These are phyloP conservation scores for Aspergillus carlsbadensis DNA, from an alignment of 495 filamentous ascomycete species.

Conservation along the genomic window DNA sequence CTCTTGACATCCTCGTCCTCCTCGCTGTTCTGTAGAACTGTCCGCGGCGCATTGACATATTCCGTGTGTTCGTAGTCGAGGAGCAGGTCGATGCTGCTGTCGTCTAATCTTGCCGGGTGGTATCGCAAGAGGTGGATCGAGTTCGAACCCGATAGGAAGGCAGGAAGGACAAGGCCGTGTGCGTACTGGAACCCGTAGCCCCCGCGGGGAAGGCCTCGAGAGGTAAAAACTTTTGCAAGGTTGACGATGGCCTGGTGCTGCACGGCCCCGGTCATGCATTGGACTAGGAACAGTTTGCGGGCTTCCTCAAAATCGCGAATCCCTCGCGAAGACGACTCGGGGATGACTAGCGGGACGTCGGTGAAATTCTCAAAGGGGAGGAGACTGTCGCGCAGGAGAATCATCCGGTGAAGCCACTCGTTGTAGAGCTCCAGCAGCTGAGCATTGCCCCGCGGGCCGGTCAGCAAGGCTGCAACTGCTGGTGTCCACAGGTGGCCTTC, in stretches of 20 bases:
- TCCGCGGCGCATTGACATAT: slow-evolving; percentile 1
- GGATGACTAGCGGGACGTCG: slow-evolving; percentile 5
- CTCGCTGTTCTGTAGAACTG: neutral
- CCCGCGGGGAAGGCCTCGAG: neutral
- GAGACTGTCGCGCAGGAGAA: slow-evolving; percentile 6
- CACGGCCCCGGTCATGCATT: slow-evolving; percentile 4
- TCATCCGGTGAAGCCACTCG: slow-evolving; percentile 7
- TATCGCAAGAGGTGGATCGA: slow-evolving; percentile 7
- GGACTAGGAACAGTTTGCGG: slow-evolving; percentile 5
- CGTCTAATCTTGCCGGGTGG: slow-evolving; percentile 4
- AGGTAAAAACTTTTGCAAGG: slow-evolving; percentile 7
- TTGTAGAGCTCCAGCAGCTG: slow-evolving; percentile 4
- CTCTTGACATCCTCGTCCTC: neutral
- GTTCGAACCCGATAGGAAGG: slow-evolving; percentile 3
- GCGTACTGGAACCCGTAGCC: slow-evolving; percentile 9
- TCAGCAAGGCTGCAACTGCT: neutral
- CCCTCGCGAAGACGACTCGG: neutral
- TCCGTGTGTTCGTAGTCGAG: slow-evolving; percentile 9
- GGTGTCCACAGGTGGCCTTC: slow-evolving; percentile 9
- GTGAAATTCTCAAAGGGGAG: slow-evolving; percentile 5
- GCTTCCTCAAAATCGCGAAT: slow-evolving; percentile 8
- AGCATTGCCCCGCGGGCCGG: slow-evolving; percentile 2
- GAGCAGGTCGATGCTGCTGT: neutral
- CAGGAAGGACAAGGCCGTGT: neutral
- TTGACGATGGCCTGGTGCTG: slow-evolving; percentile 8